Conservation (phyloP, 2,329 filamentous ascomycete species). For the Xylariaceae sp. region DNA sequence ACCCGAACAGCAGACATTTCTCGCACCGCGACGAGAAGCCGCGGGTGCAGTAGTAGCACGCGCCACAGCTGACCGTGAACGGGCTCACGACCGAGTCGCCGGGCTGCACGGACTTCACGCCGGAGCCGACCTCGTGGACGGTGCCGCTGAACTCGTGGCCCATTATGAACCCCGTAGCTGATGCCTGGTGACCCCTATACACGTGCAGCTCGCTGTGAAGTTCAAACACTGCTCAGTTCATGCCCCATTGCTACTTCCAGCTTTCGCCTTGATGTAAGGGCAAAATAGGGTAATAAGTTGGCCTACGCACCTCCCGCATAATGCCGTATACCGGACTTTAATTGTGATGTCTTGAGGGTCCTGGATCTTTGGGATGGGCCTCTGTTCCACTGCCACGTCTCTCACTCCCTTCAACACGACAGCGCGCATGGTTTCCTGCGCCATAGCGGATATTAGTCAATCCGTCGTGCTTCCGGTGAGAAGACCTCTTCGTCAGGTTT, state of each 20-base stretch:
- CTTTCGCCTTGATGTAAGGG: no score
- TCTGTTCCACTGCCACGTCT: slow-evolving; percentile 19
- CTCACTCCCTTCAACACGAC: slow-evolving; percentile 24
- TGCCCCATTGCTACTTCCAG: not conserved
- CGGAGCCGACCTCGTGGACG: slow-evolving; percentile 13
- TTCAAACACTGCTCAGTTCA: not conserved
- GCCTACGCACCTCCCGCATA: slow-evolving; percentile 23
- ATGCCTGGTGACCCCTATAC: slow-evolving; percentile 24
- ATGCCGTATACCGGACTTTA: slow-evolving; percentile 25
- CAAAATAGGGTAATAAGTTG: not conserved
- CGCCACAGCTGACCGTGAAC: slow-evolving; percentile 27
- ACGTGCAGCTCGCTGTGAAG: slow-evolving; percentile 23
- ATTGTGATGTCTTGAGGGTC: slow-evolving; percentile 22
- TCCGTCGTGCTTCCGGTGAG: no score
- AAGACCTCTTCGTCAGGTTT: no score
- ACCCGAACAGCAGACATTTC: slow-evolving; percentile 25
- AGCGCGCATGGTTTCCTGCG: slow-evolving; percentile 23
- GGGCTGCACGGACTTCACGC: slow-evolving; percentile 10
- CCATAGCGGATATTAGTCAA: slow-evolving; percentile 12
- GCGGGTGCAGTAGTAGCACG: slow-evolving; percentile 26
- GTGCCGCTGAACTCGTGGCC: slow-evolving; percentile 28
- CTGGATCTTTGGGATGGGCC: slow-evolving; percentile 23
- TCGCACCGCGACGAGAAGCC: slow-evolving; percentile 26
- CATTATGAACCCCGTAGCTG: slow-evolving; percentile 26
- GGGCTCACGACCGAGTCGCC: slow-evolving; percentile 24